Evolutionary conservation across 495 filamentous ascomycete genomes (phyloP).

Genomic region (Podospora anserina): DNA sequence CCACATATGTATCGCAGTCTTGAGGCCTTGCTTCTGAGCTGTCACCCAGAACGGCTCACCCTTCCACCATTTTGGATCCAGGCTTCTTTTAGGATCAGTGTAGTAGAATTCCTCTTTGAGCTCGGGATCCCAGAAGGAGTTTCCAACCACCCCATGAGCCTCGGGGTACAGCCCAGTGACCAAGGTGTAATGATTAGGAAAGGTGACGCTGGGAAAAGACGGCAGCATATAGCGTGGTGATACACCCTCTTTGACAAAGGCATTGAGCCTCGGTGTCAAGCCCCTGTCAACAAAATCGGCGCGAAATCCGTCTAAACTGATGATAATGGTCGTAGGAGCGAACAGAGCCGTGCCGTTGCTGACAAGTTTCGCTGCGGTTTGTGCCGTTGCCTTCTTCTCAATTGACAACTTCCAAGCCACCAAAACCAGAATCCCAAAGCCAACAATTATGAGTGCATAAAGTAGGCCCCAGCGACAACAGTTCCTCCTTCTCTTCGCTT

Average conservation of each 20-base stretch:
- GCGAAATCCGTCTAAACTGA: slow-evolving; percentile 96
- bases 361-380: slow-evolving; percentile 30
- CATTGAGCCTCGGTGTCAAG: slow-evolving; percentile 76
- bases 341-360: slow-evolving; percentile 85
- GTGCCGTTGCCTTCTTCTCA: slow-evolving; percentile 29
- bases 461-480: slow-evolving; percentile 54
- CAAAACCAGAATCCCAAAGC: slow-evolving; percentile 50
- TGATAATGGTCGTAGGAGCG: slow-evolving; percentile 84
- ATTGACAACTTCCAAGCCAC: slow-evolving; percentile 49
- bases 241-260: slow-evolving; percentile 77
- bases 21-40: slow-evolving; percentile 73
- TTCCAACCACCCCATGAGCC: slow-evolving; percentile 88
- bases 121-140: slow-evolving; percentile 85
- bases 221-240: slow-evolving; percentile 89
- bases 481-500: slow-evolving; percentile 39
- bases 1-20: slow-evolving; percentile 95
- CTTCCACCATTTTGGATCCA: slow-evolving; percentile 87
- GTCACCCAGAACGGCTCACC: slow-evolving; percentile 93
- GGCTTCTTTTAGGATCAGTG: slow-evolving; percentile 65
- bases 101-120: slow-evolving; percentile 81
- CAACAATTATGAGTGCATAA: slow-evolving; percentile 49
- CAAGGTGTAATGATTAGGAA: slow-evolving; percentile 96
- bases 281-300: slow-evolving; percentile 86
- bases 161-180: slow-evolving; percentile 92
- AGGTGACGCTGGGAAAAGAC: slow-evolving; percentile 93